These are phyloP conservation scores for Fusarium brevicatenulatum DNA, from an alignment of 2,329 filamentous ascomycete genomes.

Conservation along the genomic window DNA sequence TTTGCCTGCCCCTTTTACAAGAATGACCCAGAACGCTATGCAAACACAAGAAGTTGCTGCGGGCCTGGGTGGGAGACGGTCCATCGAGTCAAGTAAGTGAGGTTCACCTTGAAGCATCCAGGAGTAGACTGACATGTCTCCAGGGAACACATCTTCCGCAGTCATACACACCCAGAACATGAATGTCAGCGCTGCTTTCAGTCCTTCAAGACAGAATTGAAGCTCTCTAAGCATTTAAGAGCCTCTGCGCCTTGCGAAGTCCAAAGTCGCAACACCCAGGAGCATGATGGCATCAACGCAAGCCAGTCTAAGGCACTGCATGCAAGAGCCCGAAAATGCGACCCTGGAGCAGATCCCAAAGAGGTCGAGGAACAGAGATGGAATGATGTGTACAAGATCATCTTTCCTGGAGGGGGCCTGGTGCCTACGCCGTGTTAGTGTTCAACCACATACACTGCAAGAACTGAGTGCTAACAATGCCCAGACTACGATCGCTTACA, in stretches of 20 bases:
- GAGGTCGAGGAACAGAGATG: conserved; percentile 28
- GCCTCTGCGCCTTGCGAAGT: conserved; percentile 4
- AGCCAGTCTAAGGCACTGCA: conserved; percentile 8
- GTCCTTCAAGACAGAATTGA: neutral
- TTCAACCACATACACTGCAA: neutral
- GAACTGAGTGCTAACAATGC: neutral
- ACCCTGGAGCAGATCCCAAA: neutral
- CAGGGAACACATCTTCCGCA: conserved; percentile 31
- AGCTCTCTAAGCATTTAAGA: conserved; percentile 13
- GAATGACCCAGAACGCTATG: conserved; percentile 14
- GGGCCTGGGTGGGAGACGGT: conserved; percentile 25
- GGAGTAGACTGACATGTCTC: neutral
- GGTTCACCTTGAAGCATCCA: neutral
- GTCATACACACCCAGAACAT: conserved; percentile 15
- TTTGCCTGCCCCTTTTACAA: conserved; percentile 38
- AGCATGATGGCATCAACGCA: conserved; percentile 16
- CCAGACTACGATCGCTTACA: conserved; percentile 14
- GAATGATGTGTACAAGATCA: conserved; percentile 19
- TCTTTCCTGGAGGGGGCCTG: conserved; percentile 19
- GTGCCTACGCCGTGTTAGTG: conserved; percentile 28
- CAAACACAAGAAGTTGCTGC: conserved; percentile 21
- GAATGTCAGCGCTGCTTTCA: conserved; percentile 22
- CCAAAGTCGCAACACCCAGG: neutral
- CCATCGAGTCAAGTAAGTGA: conserved; percentile 29
- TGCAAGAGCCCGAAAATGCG: neutral